Evolutionary conservation across 2,329 filamentous ascomycete genomes (phyloP).

Genomic region (Trichophyton verrucosum): DNA sequence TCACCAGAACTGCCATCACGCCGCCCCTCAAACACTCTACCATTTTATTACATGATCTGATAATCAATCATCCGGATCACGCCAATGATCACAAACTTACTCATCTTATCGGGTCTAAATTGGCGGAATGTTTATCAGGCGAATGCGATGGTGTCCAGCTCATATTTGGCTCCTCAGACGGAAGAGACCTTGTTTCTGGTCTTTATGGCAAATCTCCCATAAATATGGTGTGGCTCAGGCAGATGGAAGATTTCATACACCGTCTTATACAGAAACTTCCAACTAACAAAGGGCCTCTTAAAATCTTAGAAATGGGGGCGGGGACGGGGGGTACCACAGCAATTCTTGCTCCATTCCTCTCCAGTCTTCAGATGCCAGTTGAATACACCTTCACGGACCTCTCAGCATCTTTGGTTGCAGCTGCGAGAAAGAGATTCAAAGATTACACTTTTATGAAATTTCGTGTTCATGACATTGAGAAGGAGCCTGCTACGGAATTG

Average conservation of each 20-base stretch:
- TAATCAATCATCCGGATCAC: not conserved
- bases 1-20: not conserved
- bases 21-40: not conserved
- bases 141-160: conserved; percentile 3
- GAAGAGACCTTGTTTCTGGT: conserved; percentile 2
- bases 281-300: not conserved
- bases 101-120: conserved; percentile 3
- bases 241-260: conserved; percentile 5
- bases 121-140: conserved; percentile 5
- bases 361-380: conserved; percentile 19
- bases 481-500: conserved; percentile 15
- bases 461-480: conserved; percentile 22
- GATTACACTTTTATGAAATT: conserved; percentile 24
- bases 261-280: conserved; percentile 5
- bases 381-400: conserved; percentile 33
- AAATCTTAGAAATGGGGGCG: conserved; percentile 29
- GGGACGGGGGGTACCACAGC: conserved; percentile 30
- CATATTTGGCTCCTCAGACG: conserved; percentile 4
- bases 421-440: conserved; percentile 22
- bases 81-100: conserved; percentile 5
- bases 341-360: conserved; percentile 20
- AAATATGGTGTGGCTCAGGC: conserved; percentile 3
- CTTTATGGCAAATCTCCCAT: conserved; percentile 5
- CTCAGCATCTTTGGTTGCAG: conserved; percentile 24
- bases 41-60: not conserved